Conservation (phyloP, 2,329 filamentous ascomycete genomes). For the Fusarium algeriense region DNA sequence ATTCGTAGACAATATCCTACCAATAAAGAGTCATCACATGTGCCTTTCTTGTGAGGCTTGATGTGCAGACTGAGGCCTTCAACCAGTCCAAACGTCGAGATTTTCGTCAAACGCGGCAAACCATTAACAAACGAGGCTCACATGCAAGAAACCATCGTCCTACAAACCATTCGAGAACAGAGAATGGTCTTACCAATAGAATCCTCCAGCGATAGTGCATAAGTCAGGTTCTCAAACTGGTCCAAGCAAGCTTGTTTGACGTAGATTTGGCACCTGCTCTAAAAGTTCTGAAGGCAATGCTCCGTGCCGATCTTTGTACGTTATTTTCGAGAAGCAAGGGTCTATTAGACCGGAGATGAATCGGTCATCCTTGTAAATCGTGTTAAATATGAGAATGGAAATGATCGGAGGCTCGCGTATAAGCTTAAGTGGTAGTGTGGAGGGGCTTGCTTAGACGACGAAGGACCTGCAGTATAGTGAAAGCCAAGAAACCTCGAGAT, state of each 20-base stretch:
- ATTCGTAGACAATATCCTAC: not conserved
- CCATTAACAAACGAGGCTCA: slow-evolving; percentile 15
- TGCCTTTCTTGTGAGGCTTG: not conserved
- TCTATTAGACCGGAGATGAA: slow-evolving; percentile 4
- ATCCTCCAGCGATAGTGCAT: not conserved
- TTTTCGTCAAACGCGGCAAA: slow-evolving; percentile 1
- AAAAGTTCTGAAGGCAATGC: not conserved
- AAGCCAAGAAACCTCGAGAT: not conserved
- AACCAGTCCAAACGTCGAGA: not conserved
- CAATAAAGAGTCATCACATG: not conserved
- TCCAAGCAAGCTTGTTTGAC: slow-evolving; percentile 24
- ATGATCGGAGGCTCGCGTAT: slow-evolving; percentile 24
- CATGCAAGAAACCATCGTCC: not conserved
- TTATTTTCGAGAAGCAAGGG: slow-evolving; percentile 6
- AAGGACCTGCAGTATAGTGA: not conserved
- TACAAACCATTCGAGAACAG: not conserved
- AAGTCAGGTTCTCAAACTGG: slow-evolving; percentile 27
- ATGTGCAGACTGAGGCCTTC: not conserved
- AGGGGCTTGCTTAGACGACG: not conserved
- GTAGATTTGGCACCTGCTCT: slow-evolving; percentile 21
- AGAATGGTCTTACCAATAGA: slow-evolving; percentile 4
- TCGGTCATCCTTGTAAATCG: slow-evolving; percentile 1
- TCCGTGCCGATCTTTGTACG: not conserved
- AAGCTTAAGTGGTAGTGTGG: slow-evolving; percentile 27
- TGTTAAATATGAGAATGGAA: slow-evolving; percentile 17